Conservation (phyloP, 768 basidiomycete species). For the Kwoniella sp. region DNA sequence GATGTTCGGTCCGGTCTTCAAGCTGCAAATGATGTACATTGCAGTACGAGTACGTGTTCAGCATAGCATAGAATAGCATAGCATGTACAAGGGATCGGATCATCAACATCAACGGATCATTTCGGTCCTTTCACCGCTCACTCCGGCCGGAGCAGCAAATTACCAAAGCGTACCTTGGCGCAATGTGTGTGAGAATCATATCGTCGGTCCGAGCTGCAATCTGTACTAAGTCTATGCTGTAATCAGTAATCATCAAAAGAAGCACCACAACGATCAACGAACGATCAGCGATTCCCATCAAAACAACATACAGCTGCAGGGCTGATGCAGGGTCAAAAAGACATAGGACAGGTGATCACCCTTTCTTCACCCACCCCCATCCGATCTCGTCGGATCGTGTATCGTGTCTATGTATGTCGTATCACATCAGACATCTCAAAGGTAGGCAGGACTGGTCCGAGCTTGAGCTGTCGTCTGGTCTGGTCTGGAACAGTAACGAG, state of each 20-base stretch:
- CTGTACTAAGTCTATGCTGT: too few relatives aligned
- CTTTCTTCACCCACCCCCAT: not conserved
- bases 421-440: not conserved
- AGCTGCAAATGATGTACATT: too few relatives aligned
- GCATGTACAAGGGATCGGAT: not conserved
- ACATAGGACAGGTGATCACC: constrained; percentile 15
- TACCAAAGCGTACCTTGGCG: too few relatives aligned
- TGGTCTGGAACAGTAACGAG: too few relatives aligned
- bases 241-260: too few relatives aligned
- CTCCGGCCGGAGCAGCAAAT: constrained; percentile 1
- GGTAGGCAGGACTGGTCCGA: too few relatives aligned
- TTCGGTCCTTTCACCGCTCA: not conserved
- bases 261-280: not conserved
- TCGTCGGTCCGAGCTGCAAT: not conserved
- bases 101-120: not conserved
- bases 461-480: too few relatives aligned
- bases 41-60: not conserved
- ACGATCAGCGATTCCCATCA: not conserved
- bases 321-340: not conserved
- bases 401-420: not conserved
- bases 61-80: not conserved
- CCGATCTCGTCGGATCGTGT: constrained; percentile 16
- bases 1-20: not conserved
- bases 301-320: too few relatives aligned
- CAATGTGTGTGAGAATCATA: too few relatives aligned